phyloP scores from a whole-genome alignment of 2,329 filamentous ascomycete genomes.

The Aspergillus japonicus region DNA sequence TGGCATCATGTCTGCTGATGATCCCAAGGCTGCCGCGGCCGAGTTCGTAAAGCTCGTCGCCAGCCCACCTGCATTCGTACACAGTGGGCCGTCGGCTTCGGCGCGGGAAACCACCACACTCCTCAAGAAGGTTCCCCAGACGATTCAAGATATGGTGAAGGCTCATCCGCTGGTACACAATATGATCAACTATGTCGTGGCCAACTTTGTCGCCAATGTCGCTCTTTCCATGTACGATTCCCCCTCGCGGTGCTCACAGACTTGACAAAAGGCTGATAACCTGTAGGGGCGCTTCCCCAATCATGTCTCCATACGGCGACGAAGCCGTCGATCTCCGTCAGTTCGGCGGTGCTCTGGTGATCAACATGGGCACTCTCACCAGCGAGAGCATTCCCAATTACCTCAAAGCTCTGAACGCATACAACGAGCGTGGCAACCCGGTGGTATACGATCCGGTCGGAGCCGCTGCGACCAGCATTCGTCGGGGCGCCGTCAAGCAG shows the following conservation, averaged over 20 bases:
- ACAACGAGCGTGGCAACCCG: slow-evolving; percentile 73
- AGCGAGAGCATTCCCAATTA: slow-evolving; percentile 72
- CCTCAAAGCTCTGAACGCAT: slow-evolving; percentile 70
- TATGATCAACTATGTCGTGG: slow-evolving; percentile 96
- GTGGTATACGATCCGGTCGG: slow-evolving; percentile 89
- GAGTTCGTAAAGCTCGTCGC: slow-evolving; percentile 59
- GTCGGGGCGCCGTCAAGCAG: slow-evolving; percentile 67
- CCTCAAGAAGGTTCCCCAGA: slow-evolving; percentile 38
- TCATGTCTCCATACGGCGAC: slow-evolving; percentile 85
- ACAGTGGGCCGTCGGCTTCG: slow-evolving; percentile 28
- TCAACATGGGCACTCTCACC: slow-evolving; percentile 94
- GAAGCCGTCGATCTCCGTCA: slow-evolving; percentile 79
- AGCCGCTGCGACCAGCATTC: slow-evolving; percentile 75
- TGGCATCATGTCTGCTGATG: slow-evolving; percentile 72
- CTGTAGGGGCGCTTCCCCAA: slow-evolving; percentile 72
- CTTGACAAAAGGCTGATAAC: slow-evolving; percentile 15
- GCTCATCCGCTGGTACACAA: slow-evolving; percentile 80
- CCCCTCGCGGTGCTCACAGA: neutral
- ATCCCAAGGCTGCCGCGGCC: slow-evolving; percentile 64
- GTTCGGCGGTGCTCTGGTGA: slow-evolving; percentile 74
- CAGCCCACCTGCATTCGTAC: slow-evolving; percentile 34
- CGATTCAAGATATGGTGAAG: slow-evolving; percentile 62
- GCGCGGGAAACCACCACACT: slow-evolving; percentile 30
- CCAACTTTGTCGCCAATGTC: slow-evolving; percentile 92
- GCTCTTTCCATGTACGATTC: slow-evolving; percentile 64